A percentile compares a stretch with the other conserved stretches of the same genome.
phyloP scores from a whole-genome alignment of 305 asterid species.

The Fraxinus latifolia region DNA sequence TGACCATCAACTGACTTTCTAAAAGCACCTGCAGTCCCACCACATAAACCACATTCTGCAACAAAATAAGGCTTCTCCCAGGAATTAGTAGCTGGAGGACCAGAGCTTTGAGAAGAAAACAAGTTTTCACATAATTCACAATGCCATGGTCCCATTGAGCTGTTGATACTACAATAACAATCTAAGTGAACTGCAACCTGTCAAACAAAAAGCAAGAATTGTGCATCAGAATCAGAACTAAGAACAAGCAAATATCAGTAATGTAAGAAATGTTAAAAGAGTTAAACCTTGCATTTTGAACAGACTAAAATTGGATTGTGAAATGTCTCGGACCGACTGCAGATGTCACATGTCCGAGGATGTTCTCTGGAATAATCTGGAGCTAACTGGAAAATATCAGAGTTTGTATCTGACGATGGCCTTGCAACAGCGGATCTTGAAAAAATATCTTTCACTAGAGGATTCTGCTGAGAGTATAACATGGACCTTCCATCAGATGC shows the following conservation, averaged over 20 bases:
- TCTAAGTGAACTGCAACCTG: conserved; percentile 96
- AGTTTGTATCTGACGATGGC: conserved; percentile 45
- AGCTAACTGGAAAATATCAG: conserved; percentile 43
- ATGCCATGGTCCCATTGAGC: conserved; percentile 84
- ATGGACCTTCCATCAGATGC: conserved; percentile 43
- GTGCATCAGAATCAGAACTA: neutral
- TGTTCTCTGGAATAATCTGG: conserved; percentile 57
- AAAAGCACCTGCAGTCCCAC: conserved; percentile 96
- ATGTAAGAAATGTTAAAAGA: neutral
- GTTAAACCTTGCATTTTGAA: conserved; percentile 85
- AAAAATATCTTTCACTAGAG: conserved; percentile 60
- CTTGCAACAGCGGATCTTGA: conserved; percentile 54
- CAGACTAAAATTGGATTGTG: conserved; percentile 81
- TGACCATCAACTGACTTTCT: conserved; percentile 84
- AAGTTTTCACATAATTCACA: conserved; percentile 90
- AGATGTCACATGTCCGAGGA: conserved; percentile 77
- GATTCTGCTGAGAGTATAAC: conserved; percentile 54
- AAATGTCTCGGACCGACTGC: conserved; percentile 75
- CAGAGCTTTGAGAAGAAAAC: conserved; percentile 58
- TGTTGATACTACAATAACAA: conserved; percentile 80
- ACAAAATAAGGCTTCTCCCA: conserved; percentile 73
- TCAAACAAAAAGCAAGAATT: conserved; percentile 1
- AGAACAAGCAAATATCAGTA: neutral
- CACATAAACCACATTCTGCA: conserved; percentile 91
- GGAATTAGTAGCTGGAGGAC: conserved; percentile 46